Base-by-base conservation (phyloP, 2,329 filamentous ascomycete genomes). In the Arthrocladium fulminans region DNA sequence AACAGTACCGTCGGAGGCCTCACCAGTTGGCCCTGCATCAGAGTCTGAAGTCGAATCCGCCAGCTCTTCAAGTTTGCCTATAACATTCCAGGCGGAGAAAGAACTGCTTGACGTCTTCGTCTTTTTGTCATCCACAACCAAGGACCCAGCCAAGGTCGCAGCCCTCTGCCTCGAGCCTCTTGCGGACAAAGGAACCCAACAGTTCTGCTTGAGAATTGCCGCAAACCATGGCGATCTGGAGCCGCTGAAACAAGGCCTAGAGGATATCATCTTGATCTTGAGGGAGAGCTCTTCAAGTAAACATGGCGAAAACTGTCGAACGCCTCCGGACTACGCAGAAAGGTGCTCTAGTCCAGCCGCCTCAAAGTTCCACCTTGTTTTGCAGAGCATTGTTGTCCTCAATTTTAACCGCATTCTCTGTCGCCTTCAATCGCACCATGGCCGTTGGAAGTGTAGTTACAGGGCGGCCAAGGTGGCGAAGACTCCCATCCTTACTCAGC, bases 381-480 rank as follows among this genome's bases (percentile, higher is more conserved):
- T 44, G 17, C 24, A 22, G 5, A 44, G 19, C 10, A 22, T 48
- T 22, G 3, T 48, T n/a, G 20, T n/a, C 2, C n/a, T 41, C 20
- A 22, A 48, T 22, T 40, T 17, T n/a, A 25, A 40, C 20, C 34
- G 45, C 17, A 7, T 48, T n/a, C 45, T 48, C 37, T 48, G 34
- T 20, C 45, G 45, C 15, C 45, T 48, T 6, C 45, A 23, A 25
- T 48, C 45, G 8, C 15, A 25, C 17, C 45, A 48, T 37, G 45
- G 35, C 15, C 5, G 9, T 7, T 39, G 13, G 35, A 15, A 22
- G n/a, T n/a, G 35, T 4, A 39, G 23, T 10, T 25, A n/a, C 17
- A 6, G 42, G 17, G 29, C 41, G 37, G 8, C 6, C n/a, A 30
- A 39, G 30, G 13, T 39, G 23, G 19, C n/a, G 13, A 29, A n/a